Base-by-base conservation (phyloP, 2,329 filamentous ascomycete species). In the Ascochyta pisi region DNA sequence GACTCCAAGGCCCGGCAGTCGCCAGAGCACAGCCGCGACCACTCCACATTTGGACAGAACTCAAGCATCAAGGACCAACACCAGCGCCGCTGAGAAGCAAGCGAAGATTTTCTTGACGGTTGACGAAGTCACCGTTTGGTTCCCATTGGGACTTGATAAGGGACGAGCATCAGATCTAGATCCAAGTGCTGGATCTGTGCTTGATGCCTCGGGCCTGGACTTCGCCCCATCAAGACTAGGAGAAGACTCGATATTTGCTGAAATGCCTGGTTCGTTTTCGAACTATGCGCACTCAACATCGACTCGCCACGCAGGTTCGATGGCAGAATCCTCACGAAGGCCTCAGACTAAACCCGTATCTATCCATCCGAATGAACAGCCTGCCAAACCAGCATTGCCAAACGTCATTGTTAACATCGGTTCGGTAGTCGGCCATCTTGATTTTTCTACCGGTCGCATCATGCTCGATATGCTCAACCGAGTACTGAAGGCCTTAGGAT, bases 201-300 rank as follows among this genome's bases (percentile, higher is more conserved):
- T 53, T 9, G 63, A 67, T 23, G 45, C 61, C 9, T 61, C 63
- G 19, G 50, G 47, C 9, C 39, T 71, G 12, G 54, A 66, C 19
- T 73, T 75, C 41, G 60, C 58, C 16, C 60, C 69, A 13, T 60
- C 72, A 7, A 71, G 69, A 24, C 48, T 76, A 8, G 73, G 63
- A 6, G 68, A 73, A 49, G 71, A 74, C 47, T 76, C 74, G 0
- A 73, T 75, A 23, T 75, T 75, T 51, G 73, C 73, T 45, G 70
- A 76, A 22, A 76, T 80, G 67, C 80, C 80, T 16, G 80, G 80
- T 0, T 75, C 79, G 0, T 82, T 82, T 60, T 82, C 80, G 0
- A 73, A 75, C 23, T 81, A 82, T 60, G 79, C 79, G 2, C 75
- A 80, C 38, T 70, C 76, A 26, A 76, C 74, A 6, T 70, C 73